Base-by-base conservation (phyloP, 108 stramenopile genomes). In the Pseudonitzschia delicatissima region DNA sequence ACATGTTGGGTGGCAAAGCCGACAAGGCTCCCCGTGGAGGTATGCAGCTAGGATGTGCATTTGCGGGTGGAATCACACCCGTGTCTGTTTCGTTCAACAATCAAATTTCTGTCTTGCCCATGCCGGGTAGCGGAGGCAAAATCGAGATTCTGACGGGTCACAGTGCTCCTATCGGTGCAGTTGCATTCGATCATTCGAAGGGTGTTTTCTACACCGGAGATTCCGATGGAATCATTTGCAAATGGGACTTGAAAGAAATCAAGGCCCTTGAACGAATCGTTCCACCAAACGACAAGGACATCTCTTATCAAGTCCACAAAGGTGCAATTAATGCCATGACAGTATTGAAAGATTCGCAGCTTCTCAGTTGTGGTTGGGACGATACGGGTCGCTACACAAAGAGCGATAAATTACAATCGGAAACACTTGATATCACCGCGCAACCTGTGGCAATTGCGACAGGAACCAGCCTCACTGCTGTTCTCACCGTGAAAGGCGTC, bases 311-410 rank as follows among this genome's bases (percentile, higher is more conserved):
- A 39, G 74, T 90, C 11, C 96, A 96, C 50, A 67, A 74, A 17
- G 93, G 90, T 27, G 91, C 90, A 21, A 71, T 88, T 45, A 72
- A 74, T 8, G 88, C 80, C 20, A 48, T 85, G 39, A 75, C 83
- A 0, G 66, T 78, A 20, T 50, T 76, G 45, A 57, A 72, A 6
- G 81, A 63, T 21, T 71, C 60, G 26, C 76, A 66, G 23, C 35
- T 98, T 1, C 72, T 91, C 31, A 91, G 82, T 53, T 81, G 85
- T 6, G 98, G 96, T 28, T 97, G 96, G 95, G 98, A 98, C 64
- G 98, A 98, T 68, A 84, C 58, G 23, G 53, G 91, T 12, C 79
- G 90, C 25, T 82, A 82, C 51, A 44, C 70, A 33, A 52, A 73
- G 36, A 27, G 68, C 37, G 80, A 72, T 1, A 66, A 69, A 42